Evolutionary conservation across 257 asterid genomes (phyloP).

Genomic region (Lycium barbarum): DNA sequence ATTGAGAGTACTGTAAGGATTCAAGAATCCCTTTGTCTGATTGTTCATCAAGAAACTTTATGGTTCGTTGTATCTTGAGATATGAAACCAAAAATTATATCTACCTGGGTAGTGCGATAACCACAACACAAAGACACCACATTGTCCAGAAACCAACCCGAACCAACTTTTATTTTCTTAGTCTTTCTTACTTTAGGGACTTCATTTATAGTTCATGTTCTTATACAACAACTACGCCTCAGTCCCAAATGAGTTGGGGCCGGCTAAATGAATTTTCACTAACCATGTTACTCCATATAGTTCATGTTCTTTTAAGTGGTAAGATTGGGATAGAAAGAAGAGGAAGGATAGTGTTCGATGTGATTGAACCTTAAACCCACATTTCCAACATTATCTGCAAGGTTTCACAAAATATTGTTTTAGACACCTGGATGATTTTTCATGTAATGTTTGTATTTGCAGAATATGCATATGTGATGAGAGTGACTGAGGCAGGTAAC

Average conservation of each 20-base stretch:
- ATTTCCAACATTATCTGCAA: neutral
- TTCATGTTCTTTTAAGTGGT: neutral
- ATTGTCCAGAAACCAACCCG: neutral
- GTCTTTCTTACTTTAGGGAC: neutral
- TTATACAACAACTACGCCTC: neutral
- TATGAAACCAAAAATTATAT: neutral
- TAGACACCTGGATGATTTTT: conserved; percentile 1
- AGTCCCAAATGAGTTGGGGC: neutral
- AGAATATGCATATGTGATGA: conserved; percentile 33
- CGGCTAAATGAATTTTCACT: neutral
- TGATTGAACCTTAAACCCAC: neutral
- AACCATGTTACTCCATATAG: neutral
- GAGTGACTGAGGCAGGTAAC: conserved; percentile 29
- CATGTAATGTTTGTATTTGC: neutral
- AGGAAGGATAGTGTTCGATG: neutral
- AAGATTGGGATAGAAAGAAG: neutral
- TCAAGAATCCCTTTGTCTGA: neutral
- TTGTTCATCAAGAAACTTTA: neutral
- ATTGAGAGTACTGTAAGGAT: neutral
- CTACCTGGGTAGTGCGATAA: neutral
- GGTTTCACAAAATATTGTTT: neutral
- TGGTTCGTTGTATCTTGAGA: conserved; percentile 9
- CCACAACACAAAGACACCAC: neutral
- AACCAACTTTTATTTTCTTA: neutral
- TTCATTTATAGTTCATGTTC: neutral